Percentiles rank a stretch among this genome's conserved stretches.
Evolutionary conservation across 2,329 filamentous ascomycete genomes (phyloP).

Genomic region (Cercospora berteroae): DNA sequence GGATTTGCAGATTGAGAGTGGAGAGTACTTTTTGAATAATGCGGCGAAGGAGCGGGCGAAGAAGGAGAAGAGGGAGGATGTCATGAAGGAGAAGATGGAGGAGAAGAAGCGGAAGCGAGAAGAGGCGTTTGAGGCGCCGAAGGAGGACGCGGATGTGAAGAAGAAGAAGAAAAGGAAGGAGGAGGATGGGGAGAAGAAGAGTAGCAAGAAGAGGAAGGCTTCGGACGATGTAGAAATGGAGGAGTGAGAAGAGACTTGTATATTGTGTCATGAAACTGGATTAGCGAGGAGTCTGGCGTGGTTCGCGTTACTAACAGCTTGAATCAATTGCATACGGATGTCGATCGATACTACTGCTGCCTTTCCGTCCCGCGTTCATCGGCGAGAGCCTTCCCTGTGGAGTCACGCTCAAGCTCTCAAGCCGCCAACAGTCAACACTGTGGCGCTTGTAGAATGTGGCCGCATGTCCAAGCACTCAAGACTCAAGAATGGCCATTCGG

Average conservation of each 20-base stretch:
- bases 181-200: conserved; percentile 46
- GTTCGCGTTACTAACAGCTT: not conserved
- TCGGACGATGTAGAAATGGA: conserved; percentile 35
- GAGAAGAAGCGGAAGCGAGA: conserved; percentile 83
- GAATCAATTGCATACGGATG: not conserved
- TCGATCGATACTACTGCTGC: not conserved
- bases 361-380: not conserved
- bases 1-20: conserved; percentile 94
- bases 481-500: not conserved
- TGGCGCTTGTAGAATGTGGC: not conserved
- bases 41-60: conserved; percentile 82
- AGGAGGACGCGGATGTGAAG: conserved; percentile 62
- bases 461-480: not conserved
- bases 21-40: conserved; percentile 94
- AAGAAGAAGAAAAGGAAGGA: conserved; percentile 52
- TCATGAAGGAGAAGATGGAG: conserved; percentile 81
- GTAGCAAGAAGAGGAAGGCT: conserved; percentile 41
- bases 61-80: conserved; percentile 76
- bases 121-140: conserved; percentile 82
- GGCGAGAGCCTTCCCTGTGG: not conserved
- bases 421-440: not conserved
- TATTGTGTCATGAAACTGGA: not conserved
- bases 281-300: conserved; percentile 15
- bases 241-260: conserved; percentile 11
- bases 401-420: not conserved